phyloP scores from a whole-genome alignment of 2,329 filamentous ascomycete species.

The Microcyclosporella mali region DNA sequence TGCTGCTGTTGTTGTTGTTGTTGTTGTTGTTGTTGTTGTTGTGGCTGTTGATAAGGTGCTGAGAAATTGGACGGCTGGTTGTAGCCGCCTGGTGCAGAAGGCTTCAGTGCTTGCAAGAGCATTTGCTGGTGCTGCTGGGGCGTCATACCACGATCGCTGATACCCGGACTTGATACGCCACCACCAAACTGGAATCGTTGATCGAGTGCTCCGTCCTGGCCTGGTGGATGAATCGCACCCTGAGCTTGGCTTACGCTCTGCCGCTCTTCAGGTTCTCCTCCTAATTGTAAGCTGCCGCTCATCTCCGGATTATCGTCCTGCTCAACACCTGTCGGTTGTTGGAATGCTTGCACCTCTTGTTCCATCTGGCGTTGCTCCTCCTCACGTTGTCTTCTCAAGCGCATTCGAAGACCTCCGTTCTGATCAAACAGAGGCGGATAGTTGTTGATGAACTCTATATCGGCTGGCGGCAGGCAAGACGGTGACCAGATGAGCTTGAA shows the following conservation, averaged over 20 bases:
- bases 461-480: constrained; percentile 40
- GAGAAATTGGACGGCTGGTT: constrained; percentile 21
- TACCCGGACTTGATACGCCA: constrained; percentile 47
- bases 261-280: constrained; percentile 84
- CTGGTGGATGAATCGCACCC: constrained; percentile 65
- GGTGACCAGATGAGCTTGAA: constrained; percentile 52
- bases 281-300: constrained; percentile 79
- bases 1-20: too few species aligned
- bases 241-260: constrained; percentile 50
- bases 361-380: constrained; percentile 50
- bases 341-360: constrained; percentile 46
- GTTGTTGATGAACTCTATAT: constrained; percentile 47
- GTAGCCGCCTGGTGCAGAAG: constrained; percentile 34
- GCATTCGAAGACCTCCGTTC: constrained; percentile 73
- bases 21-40: too few species aligned
- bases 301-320: constrained; percentile 68
- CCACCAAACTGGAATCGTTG: constrained; percentile 28
- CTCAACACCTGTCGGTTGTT: constrained; percentile 42
- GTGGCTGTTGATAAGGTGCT: neutral
- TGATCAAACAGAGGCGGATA: constrained; percentile 78
- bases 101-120: constrained; percentile 56
- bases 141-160: constrained; percentile 67
- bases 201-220: constrained; percentile 26
- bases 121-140: constrained; percentile 69
- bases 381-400: constrained; percentile 62